Percentiles rank a stretch among this genome's conserved stretches.
phyloP scores from a whole-genome alignment of 306 rosid species.

The Quercus engelmannii region DNA sequence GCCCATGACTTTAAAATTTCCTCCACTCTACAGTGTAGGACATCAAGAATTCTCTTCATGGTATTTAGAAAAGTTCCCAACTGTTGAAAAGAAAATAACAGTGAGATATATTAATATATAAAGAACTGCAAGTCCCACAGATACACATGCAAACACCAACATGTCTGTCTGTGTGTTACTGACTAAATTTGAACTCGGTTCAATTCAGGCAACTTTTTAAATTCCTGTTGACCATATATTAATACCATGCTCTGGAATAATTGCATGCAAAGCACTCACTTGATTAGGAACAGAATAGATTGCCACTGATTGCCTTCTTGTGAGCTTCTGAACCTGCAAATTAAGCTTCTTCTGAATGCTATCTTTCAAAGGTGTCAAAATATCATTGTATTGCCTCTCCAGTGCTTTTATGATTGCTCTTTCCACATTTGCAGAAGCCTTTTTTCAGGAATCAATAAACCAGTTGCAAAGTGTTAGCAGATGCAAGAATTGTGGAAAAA shows the following conservation, averaged over 20 bases:
- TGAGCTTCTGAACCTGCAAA: slow-evolving; percentile 94
- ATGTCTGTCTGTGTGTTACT: neutral
- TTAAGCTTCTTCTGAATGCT: slow-evolving; percentile 89
- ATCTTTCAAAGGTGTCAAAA: slow-evolving; percentile 90
- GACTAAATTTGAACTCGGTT: slow-evolving; percentile 1
- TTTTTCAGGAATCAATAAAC: slow-evolving; percentile 19
- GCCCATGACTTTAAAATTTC: slow-evolving; percentile 93
- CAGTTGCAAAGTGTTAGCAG: slow-evolving; percentile 9
- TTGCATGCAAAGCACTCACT: slow-evolving; percentile 38
- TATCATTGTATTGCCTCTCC: slow-evolving; percentile 84
- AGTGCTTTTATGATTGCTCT: slow-evolving; percentile 90
- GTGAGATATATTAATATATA: slow-evolving; percentile 12
- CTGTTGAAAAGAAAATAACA: slow-evolving; percentile 36
- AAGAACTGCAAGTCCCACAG: neutral
- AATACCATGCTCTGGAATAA: neutral
- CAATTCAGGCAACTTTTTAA: neutral
- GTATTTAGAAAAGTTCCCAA: slow-evolving; percentile 89
- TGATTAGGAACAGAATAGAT: slow-evolving; percentile 74
- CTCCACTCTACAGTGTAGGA: slow-evolving; percentile 88
- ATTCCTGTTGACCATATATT: neutral
- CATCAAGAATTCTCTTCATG: slow-evolving; percentile 88
- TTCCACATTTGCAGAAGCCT: slow-evolving; percentile 87
- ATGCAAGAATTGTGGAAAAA: neutral
- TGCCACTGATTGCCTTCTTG: slow-evolving; percentile 84
- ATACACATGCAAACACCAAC: neutral